phyloP scores from a whole-genome alignment of 139 green algal species.

The Picochlorum costavermella region DNA sequence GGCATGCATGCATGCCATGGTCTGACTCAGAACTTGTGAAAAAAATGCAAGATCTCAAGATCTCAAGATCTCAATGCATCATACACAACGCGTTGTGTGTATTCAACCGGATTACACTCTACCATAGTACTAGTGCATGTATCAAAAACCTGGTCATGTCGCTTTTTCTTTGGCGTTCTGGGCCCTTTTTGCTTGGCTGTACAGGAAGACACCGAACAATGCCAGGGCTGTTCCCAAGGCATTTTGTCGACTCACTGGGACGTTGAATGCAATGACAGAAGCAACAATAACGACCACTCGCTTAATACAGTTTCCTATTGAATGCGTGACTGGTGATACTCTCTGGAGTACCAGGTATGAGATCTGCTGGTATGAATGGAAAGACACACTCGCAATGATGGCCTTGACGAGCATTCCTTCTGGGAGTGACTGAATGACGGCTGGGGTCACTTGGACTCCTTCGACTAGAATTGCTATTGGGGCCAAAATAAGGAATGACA shows the following conservation, averaged over 20 bases:
- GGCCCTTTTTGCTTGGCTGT: constrained; percentile 77
- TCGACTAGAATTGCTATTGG: constrained; percentile 64
- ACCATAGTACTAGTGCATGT: neutral
- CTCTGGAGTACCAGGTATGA: constrained; percentile 82
- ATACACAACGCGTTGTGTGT: too few relatives aligned
- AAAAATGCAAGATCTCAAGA: too few relatives aligned
- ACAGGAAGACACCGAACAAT: constrained; percentile 83
- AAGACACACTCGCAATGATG: constrained; percentile 71
- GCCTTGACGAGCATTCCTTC: constrained; percentile 35
- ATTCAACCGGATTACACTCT: neutral
- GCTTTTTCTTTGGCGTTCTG: constrained; percentile 16
- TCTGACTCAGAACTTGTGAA: too few relatives aligned
- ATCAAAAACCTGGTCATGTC: constrained; percentile 2
- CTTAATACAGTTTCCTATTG: constrained; percentile 98
- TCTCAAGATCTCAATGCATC: too few relatives aligned
- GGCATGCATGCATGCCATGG: too few relatives aligned
- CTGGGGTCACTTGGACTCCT: constrained; percentile 57
- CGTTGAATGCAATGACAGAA: constrained; percentile 85
- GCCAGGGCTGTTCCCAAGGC: constrained; percentile 68
- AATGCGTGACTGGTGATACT: constrained; percentile 95
- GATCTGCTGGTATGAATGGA: constrained; percentile 92
- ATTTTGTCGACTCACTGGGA: constrained; percentile 61
- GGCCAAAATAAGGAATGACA: constrained; percentile 71
- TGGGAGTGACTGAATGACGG: constrained; percentile 40
- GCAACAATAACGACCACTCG: constrained; percentile 92